Evolutionary conservation across 2,329 filamentous ascomycete species (phyloP).

Genomic region (Aureobasidium zeae): DNA sequence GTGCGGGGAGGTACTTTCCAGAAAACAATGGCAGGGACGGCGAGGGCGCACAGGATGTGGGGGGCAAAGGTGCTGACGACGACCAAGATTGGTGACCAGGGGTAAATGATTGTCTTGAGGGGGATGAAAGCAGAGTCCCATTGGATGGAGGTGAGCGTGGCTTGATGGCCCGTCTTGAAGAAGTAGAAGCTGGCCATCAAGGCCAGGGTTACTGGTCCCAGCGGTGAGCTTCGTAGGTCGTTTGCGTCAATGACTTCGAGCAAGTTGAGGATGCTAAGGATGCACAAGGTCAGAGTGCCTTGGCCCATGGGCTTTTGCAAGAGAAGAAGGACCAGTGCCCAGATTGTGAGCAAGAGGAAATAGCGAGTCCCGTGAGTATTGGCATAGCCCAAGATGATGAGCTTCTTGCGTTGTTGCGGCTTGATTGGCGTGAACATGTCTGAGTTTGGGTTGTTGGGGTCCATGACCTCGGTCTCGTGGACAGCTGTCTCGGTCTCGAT

Average conservation of each 20-base stretch:
- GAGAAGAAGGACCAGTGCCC: slow-evolving; percentile 66
- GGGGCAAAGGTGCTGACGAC: slow-evolving; percentile 80
- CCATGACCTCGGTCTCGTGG: slow-evolving; percentile 33
- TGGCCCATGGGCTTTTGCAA: slow-evolving; percentile 92
- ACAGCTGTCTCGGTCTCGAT: slow-evolving; percentile 43
- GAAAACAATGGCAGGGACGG: slow-evolving; percentile 70
- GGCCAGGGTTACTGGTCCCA: slow-evolving; percentile 76
- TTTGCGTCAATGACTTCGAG: slow-evolving; percentile 56
- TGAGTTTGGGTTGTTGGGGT: slow-evolving; percentile 25
- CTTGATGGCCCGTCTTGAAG: slow-evolving; percentile 97
- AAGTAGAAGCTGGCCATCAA: slow-evolving; percentile 89
- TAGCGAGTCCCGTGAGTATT: slow-evolving; percentile 91
- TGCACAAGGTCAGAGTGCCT: slow-evolving; percentile 69
- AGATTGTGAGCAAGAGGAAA: slow-evolving; percentile 70
- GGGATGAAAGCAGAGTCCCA: slow-evolving; percentile 96
- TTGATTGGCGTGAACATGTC: slow-evolving; percentile 31
- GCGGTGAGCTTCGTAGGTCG: slow-evolving; percentile 53
- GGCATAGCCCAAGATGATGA: slow-evolving; percentile 76
- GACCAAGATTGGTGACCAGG: slow-evolving; percentile 77
- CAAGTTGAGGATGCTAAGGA: slow-evolving; percentile 80
- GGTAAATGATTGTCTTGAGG: slow-evolving; percentile 71
- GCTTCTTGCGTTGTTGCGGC: slow-evolving; percentile 26
- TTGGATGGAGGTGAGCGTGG: slow-evolving; percentile 75
- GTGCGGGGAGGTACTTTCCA: slow-evolving; percentile 84
- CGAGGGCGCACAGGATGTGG: slow-evolving; percentile 71